Evolutionary conservation across 139 green algal genomes (phyloP), one percentile per base, ranked within the genome.

Genomic region (Haematococcus sp.): DNA sequence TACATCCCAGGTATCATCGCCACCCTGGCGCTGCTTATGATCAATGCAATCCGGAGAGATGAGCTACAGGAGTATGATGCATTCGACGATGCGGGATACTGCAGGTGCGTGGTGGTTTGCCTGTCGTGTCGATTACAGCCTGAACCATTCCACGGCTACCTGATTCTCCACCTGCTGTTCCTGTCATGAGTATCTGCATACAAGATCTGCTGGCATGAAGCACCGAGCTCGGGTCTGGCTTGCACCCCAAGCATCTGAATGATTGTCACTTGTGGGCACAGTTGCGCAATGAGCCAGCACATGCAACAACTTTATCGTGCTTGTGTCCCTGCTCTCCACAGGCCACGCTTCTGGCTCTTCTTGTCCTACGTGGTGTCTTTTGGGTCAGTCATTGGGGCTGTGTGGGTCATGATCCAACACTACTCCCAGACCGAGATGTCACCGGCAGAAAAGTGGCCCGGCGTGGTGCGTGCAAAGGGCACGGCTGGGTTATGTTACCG

Each of bases 1-100:
- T 97, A 94, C 74, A 72, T 97, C 3, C 92, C 92, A 17, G 93
- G 93, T 44, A 84, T 96, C 44, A 81, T 95, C 0, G 93, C 93
- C 11, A 93, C 88, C 0, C 25, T 98, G 4, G 92, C 92, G 7
- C 84, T 97, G 0, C 40, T 97, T 25, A 95, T 98, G 88, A 97
- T 96, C 66, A 97, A 96, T 75, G 81, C 72, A 27, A 89, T 98
- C 30, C 76, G 89, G 34, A 79, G 86, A 76, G 68, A 83, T 3
- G 64, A 84, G 58, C 55, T 79, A 32, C 35, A 63, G 2, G 84
- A 91, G 7, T 85, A 86, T 60, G 89, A 93, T 40, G 60, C 90
- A 16, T 94, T 90, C 71, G 90, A 95, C 56, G 92, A 97, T 25
- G 89, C 85, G 25, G 66, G 68, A 46, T 83, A 83, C 68, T 93